Conservation (phyloP, 257 asterid genomes). For the Fraxinus cuspidata region DNA sequence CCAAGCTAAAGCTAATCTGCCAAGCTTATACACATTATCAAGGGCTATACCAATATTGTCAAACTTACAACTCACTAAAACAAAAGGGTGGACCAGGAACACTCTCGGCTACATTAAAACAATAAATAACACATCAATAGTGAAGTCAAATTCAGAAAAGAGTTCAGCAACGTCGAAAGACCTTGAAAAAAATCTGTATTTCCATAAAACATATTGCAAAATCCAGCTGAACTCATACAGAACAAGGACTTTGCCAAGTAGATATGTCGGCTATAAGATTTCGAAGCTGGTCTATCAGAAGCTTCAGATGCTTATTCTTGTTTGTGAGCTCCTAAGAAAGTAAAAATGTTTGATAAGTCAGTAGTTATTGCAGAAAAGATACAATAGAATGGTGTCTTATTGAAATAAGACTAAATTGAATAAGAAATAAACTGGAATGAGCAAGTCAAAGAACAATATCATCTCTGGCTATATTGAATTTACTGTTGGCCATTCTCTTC, state of each 20-base stretch:
- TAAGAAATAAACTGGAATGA: neutral
- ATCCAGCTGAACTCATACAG: constrained; percentile 39
- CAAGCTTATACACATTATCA: neutral
- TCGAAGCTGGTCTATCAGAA: constrained; percentile 77
- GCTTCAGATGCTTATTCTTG: constrained; percentile 66
- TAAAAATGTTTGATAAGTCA: constrained; percentile 13
- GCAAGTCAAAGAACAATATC: neutral
- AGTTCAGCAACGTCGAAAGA: neutral
- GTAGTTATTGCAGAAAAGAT: neutral
- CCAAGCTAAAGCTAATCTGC: too few relatives aligned
- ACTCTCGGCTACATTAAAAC: constrained; percentile 6
- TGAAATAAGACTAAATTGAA: neutral
- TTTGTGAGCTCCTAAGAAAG: constrained; percentile 55
- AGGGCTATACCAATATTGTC: neutral
- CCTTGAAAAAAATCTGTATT: constrained; percentile 14
- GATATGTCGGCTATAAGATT: constrained; percentile 64
- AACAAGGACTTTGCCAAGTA: constrained; percentile 86
- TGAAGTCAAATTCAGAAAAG: neutral
- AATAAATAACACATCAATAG: neutral
- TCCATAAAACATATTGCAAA: constrained; percentile 3
- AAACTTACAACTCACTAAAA: neutral
- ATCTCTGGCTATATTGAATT: neutral
- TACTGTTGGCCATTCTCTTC: neutral
- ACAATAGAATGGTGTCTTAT: neutral
- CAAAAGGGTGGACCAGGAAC: neutral